A percentile compares a stretch with the other conserved stretches of the same genome.
These are phyloP conservation scores for Huntiella decipiens DNA, from an alignment of 2,329 filamentous ascomycete species.

Conservation along the genomic window DNA sequence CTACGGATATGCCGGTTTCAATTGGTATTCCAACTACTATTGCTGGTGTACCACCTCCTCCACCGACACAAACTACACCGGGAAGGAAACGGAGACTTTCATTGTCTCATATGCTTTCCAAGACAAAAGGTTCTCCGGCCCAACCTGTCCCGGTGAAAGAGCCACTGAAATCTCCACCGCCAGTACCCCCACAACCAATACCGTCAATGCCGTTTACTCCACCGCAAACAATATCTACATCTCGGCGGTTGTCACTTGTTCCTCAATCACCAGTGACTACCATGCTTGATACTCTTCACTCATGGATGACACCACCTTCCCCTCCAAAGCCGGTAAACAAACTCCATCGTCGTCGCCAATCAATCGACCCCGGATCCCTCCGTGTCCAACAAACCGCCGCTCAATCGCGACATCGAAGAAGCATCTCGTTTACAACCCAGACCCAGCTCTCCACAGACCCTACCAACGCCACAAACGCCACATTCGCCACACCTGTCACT, in stretches of 20 bases:
- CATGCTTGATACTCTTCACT: slow-evolving; percentile 1
- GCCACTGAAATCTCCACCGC: background rate
- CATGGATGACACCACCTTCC: background rate
- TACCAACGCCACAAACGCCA: background rate
- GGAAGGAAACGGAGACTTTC: background rate
- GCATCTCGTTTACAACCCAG: background rate
- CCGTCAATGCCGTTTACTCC: background rate
- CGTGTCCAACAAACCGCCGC: background rate
- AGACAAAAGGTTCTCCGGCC: background rate
- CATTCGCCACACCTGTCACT: background rate
- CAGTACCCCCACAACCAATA: background rate
- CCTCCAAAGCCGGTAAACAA: background rate
- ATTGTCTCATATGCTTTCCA: background rate
- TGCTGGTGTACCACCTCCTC: background rate
- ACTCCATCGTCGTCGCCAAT: slow-evolving; percentile 2
- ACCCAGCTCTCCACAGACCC: background rate
- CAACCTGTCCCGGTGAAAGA: no score
- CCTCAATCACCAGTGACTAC: slow-evolving; percentile 2
- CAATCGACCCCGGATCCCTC: slow-evolving; percentile 1
- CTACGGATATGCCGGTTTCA: background rate
- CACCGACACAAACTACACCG: background rate
- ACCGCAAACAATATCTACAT: background rate
- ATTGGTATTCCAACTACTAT: background rate
- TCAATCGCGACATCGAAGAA: background rate
- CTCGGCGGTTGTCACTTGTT: background rate